These are phyloP conservation scores for Kodamaea alishanica DNA, from an alignment of 1,139 yeast species.

Conservation along the genomic window DNA sequence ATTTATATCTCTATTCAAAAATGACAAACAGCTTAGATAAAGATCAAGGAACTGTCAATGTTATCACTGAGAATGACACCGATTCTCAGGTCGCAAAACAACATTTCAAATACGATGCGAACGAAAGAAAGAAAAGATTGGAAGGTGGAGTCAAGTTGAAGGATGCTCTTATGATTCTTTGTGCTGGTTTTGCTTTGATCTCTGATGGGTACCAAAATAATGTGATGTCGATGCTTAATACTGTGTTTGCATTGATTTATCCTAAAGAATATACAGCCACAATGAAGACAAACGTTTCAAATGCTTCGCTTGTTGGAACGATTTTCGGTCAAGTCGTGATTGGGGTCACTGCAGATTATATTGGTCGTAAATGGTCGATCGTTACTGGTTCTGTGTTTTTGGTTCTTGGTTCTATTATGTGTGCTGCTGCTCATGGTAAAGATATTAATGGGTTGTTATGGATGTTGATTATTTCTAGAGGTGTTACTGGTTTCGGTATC, in stretches of 20 bases:
- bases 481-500: conserved; percentile 69
- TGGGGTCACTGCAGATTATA: conserved; percentile 54
- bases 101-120: conserved; percentile 30
- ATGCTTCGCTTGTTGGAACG: conserved; percentile 56
- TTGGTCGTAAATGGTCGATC: conserved; percentile 59
- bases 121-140: conserved; percentile 30
- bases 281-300: conserved; percentile 55
- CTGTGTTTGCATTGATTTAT: conserved; percentile 44
- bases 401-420: conserved; percentile 52
- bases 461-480: conserved; percentile 69
- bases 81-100: background rate
- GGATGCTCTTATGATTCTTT: conserved; percentile 42
- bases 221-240: conserved; percentile 57
- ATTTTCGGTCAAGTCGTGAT: conserved; percentile 54
- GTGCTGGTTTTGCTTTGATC: conserved; percentile 58
- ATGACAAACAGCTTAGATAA: no score
- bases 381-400: conserved; percentile 51
- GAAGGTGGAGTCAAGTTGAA: conserved; percentile 24
- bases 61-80: no score
- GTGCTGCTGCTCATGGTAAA: conserved; percentile 56
- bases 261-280: conserved; percentile 40
- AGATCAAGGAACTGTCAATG: no score
- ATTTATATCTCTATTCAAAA: no score
- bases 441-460: conserved; percentile 59
- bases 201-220: conserved; percentile 65